A percentile compares a stretch with the other conserved stretches of the same genome.
phyloP scores from a whole-genome alignment of 2,329 filamentous ascomycete species.

The Akanthomyces uredinophilus region DNA sequence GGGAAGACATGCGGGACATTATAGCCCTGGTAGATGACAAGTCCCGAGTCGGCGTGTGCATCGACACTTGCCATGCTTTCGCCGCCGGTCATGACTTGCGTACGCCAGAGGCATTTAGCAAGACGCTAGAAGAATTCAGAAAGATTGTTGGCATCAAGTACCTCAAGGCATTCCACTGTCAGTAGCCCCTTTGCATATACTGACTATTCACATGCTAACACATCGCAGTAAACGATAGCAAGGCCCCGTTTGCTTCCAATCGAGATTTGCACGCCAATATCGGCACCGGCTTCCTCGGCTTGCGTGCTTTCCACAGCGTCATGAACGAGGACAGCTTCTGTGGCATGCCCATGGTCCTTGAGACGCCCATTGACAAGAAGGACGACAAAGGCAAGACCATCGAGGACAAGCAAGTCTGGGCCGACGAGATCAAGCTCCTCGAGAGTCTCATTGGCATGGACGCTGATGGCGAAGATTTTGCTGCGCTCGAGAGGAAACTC shows the following conservation, averaged over 20 bases:
- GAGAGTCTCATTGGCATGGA: conserved; percentile 86
- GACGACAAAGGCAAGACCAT: conserved; percentile 59
- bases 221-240: conserved; percentile 78
- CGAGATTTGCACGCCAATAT: conserved; percentile 95
- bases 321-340: conserved; percentile 77
- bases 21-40: conserved; percentile 78
- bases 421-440: conserved; percentile 88
- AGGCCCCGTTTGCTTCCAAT: conserved; percentile 75
- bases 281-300: conserved; percentile 85
- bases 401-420: conserved; percentile 83
- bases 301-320: conserved; percentile 84
- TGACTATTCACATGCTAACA: neutral
- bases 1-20: conserved; percentile 81
- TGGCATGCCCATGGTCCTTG: conserved; percentile 82
- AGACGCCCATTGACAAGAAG: conserved; percentile 83
- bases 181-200: conserved; percentile 12
- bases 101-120: conserved; percentile 64
- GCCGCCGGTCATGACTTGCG: conserved; percentile 89
- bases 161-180: conserved; percentile 72
- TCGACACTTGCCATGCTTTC: conserved; percentile 96
- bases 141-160: conserved; percentile 70
- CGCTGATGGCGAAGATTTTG: conserved; percentile 67
- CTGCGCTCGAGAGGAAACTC: conserved; percentile 57
- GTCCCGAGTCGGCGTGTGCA: conserved; percentile 80
- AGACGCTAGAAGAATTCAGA: conserved; percentile 73